Evolutionary conservation across 108 stramenopile genomes (phyloP), one percentile per base, ranked within the genome.

Genomic region (Skeletonema grethae): DNA sequence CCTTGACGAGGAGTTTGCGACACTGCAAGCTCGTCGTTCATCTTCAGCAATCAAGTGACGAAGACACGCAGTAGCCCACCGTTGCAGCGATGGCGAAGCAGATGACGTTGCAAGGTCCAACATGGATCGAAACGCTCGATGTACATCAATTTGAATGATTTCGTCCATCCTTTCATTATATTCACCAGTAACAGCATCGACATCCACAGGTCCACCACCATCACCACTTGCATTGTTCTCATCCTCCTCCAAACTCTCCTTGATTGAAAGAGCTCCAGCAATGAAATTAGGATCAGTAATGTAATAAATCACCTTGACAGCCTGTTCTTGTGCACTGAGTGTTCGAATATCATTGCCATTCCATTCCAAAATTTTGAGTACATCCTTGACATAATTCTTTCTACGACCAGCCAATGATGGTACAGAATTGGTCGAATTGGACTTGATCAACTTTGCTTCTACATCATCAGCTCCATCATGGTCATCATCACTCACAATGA

Each of bases 321-420:
- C 93, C 64, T 91, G 88, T 66, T 94, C 93, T 61, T 88, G 80
- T 0, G 91, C 89, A 66, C 83, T 83, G 16, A 94, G 67, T 20
- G 88, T 89, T 72, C 66, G 74, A 30, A 78, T 65, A 71, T 88
- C 88, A 10, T 84, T 80, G 30, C 90, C 90, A 61, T 84, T 85
- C 57, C 90, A 84, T 70, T 94, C 90, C 66, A 94, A 67, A 24
- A 90, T 63, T 11, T 64, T 58, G 71, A 91, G 56, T 18, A 94
- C 80, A 9, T 75, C 75, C 61, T 94, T 72, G 46, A 48, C 11
- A 93, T 65, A 45, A 82, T 57, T 24, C n/a, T n/a, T n/a, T n/a
- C 43, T 20, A 43, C 67, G 8, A 24, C 36, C 67, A 43, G 68
- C 18, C 55, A 61, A 12, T 12, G 61, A 67, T 35, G 25, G 13